These are phyloP conservation scores for Penicillium antarcticum DNA, from an alignment of 495 filamentous ascomycete genomes.

Conservation along the genomic window DNA sequence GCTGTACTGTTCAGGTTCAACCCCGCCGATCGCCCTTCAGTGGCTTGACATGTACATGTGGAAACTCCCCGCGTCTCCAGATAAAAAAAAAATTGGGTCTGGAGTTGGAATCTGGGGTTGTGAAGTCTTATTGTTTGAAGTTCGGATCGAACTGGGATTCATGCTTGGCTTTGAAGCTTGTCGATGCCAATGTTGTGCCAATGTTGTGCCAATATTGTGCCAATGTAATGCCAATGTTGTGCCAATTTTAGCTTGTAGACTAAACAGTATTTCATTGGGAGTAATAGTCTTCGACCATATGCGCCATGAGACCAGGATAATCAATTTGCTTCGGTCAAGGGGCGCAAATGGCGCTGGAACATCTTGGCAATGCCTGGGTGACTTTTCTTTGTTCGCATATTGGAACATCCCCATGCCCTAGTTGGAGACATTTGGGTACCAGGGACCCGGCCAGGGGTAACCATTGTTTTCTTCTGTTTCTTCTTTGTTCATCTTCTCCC, in stretches of 20 bases:
- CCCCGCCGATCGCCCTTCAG: slow-evolving; percentile 12
- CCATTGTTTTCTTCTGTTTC: too few relatives aligned
- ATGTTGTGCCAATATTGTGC: background rate
- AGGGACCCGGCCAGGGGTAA: too few relatives aligned
- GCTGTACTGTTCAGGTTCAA: background rate
- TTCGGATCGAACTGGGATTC: too few relatives aligned
- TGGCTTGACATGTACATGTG: slow-evolving; percentile 8
- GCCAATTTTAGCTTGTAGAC: background rate
- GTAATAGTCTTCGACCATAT: too few relatives aligned
- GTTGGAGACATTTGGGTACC: too few relatives aligned
- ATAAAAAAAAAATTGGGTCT: slow-evolving; percentile 1
- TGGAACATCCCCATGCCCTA: too few relatives aligned
- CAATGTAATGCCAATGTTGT: background rate
- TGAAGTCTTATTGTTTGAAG: background rate
- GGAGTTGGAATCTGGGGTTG: background rate
- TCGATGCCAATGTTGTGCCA: background rate
- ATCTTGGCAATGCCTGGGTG: too few relatives aligned
- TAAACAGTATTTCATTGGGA: background rate
- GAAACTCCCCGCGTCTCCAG: background rate
- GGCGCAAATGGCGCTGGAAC: too few relatives aligned
- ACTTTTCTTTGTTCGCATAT: too few relatives aligned
- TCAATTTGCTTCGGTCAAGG: too few relatives aligned
- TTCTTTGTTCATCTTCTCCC: too few relatives aligned
- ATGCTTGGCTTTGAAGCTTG: background rate
- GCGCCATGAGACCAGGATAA: too few relatives aligned